Evolutionary conservation across 139 green algal genomes (phyloP), one percentile per base, ranked within the genome.

Genomic region (Chlorella sp.): DNA sequence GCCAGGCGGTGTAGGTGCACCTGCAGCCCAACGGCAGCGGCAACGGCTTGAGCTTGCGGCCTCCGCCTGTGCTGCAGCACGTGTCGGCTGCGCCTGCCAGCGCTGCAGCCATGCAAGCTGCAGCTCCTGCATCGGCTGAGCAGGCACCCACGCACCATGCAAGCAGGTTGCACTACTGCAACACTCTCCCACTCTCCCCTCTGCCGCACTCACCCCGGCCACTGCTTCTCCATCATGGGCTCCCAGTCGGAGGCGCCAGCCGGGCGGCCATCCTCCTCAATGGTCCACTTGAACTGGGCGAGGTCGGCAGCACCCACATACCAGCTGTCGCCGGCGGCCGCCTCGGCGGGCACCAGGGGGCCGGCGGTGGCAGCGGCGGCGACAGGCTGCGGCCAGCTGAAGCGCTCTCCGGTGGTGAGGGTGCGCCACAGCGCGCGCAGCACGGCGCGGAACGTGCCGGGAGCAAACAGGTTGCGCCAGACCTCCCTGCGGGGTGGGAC

Each of bases 1-100:
- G 90, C 89, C 89, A 96, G 18, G 92, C 91, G 28, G 74, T 89
- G 88, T 98, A 98, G 32, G 84, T 91, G 39, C 95, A 64, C 51
- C 51, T 60, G 51, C 51, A 15, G 51, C 7, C 7, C 51, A 21
- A 15, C 15, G 51, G 51, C 2, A 15, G 13, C 51, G 13, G 51
- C 51, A 60, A 15, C 51, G 21, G 51, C 7, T 9, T 6, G 44
- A 6, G 44, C 7, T 9, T 6, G 44, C 44, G 44, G 44, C 9
- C 9, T 51, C 44, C 44, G 9, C 7, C 44, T 51, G 44, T 51
- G 51, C 51, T 60, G 51, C 51, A 60, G 51, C 51, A 60, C 3
- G 11, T 21, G 2, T 20, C 51, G 51, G 51, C 51, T 23, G 51
- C 51, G 9, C 44, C 44, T 51, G 44, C 44, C 44, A 51, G 9